Evolutionary conservation across 2,329 filamentous ascomycete genomes (phyloP).

Genomic region (Orbilia brochopaga): DNA sequence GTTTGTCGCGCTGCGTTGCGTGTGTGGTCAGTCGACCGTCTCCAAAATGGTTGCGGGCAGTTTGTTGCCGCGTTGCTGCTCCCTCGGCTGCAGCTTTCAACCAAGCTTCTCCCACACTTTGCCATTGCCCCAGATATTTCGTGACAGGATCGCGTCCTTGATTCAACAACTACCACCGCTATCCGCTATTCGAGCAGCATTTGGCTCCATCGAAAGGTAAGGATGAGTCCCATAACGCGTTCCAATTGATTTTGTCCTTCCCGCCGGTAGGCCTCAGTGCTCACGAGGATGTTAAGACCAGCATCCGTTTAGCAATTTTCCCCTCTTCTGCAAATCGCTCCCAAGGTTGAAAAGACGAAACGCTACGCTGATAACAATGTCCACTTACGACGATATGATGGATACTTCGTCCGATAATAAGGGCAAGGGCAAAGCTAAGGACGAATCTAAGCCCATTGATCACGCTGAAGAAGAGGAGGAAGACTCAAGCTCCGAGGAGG

Average conservation of each 20-base stretch:
- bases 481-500: slow-evolving; percentile 28
- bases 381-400: slow-evolving; percentile 47
- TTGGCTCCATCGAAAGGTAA: not conserved
- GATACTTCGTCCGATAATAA: slow-evolving; percentile 44
- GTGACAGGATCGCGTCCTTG: no score
- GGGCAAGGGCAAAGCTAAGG: slow-evolving; percentile 40
- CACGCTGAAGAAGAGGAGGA: slow-evolving; percentile 28
- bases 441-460: slow-evolving; percentile 22
- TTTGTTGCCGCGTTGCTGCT: not conserved
- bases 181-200: not conserved
- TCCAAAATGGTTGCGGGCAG: no score
- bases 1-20: not conserved
- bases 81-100: not conserved
- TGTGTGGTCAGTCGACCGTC: not conserved
- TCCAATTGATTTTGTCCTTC: not conserved
- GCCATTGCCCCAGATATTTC: no score
- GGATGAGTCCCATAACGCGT: not conserved
- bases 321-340: not conserved
- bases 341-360: no score
- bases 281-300: not conserved
- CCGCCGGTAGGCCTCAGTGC: not conserved
- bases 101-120: no score
- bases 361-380: slow-evolving; percentile 14
- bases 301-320: not conserved
- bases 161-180: no score